Evolutionary conservation across 202 grass and related monocot species (phyloP).

Genomic region (Hordeum pubiflorum): DNA sequence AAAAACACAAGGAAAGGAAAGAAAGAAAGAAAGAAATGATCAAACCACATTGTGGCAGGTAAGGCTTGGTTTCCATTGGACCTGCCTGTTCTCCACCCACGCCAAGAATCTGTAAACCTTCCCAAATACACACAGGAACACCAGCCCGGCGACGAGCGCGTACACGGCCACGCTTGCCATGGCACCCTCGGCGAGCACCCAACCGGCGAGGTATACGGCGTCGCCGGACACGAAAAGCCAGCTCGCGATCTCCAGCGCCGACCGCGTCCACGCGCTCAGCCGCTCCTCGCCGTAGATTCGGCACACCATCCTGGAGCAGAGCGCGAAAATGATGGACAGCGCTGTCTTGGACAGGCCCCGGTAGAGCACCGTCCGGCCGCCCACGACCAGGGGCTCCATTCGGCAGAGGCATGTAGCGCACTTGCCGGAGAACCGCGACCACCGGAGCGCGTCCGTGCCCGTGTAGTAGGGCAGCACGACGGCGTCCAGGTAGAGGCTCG

Average conservation of each 20-base stretch:
- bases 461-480: conserved; percentile 67
- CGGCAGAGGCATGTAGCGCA: conserved; percentile 74
- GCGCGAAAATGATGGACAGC: conserved; percentile 38
- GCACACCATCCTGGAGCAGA: conserved; percentile 65
- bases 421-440: conserved; percentile 55
- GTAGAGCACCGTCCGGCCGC: conserved; percentile 32
- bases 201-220: conserved; percentile 36
- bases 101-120: conserved; percentile 48
- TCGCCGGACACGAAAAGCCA: conserved; percentile 57
- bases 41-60: conserved; percentile 22
- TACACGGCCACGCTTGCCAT: conserved; percentile 19
- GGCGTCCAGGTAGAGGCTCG: conserved; percentile 52
- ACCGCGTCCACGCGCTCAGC: conserved; percentile 37
- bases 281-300: conserved; percentile 53
- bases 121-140: conserved; percentile 48
- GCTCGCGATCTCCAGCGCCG: conserved; percentile 41
- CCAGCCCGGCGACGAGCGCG: conserved; percentile 35
- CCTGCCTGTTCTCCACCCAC: conserved; percentile 40
- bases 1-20: not conserved
- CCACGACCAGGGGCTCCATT: conserved; percentile 47
- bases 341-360: conserved; percentile 61
- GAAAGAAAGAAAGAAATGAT: not conserved
- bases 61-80: conserved; percentile 32
- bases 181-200: conserved; percentile 12
- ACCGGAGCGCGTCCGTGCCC: conserved; percentile 47